Evolutionary conservation across 1,139 yeast genomes (phyloP).

Genomic region (Ogataea hybrid): DNA sequence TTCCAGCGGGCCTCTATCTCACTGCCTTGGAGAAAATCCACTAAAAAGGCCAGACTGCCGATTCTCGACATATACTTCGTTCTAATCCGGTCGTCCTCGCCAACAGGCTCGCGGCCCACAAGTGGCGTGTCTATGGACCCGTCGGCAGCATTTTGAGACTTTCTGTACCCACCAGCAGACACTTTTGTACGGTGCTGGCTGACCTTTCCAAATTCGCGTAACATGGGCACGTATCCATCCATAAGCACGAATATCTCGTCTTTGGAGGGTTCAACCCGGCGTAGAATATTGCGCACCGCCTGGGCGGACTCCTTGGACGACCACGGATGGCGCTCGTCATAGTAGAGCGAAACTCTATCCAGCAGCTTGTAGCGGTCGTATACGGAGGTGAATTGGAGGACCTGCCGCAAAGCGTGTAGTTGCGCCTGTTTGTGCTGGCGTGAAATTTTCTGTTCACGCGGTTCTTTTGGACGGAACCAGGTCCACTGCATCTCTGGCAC

Average conservation of each 20-base stretch:
- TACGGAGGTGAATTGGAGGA: background rate
- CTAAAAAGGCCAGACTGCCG: conserved; percentile 17
- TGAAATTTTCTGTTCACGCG: background rate
- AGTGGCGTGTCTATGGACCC: conserved; percentile 19
- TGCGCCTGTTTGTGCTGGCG: background rate
- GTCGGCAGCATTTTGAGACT: conserved; percentile 3
- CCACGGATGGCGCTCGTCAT: conserved; percentile 17
- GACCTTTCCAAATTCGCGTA: conserved; percentile 9
- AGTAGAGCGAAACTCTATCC: conserved; percentile 7
- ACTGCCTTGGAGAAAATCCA: conserved; percentile 8
- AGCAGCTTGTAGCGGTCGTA: background rate
- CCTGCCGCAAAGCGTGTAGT: background rate
- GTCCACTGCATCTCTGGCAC: background rate
- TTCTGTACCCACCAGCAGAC: conserved; percentile 15
- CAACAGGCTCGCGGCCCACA: conserved; percentile 20
- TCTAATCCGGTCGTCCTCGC: conserved; percentile 23
- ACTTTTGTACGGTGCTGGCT: conserved; percentile 9
- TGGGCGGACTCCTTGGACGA: conserved; percentile 3
- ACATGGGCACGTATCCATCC: conserved; percentile 8
- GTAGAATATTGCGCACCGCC: background rate
- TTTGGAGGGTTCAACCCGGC: background rate
- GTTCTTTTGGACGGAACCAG: background rate
- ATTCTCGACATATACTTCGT: conserved; percentile 15
- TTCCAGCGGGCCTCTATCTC: conserved; percentile 26
- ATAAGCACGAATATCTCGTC: conserved; percentile 5